Evolutionary conservation across 2,329 filamentous ascomycete species (phyloP), one percentile per base, ranked within the genome.

Genomic region (Colletotrichum sp.): DNA sequence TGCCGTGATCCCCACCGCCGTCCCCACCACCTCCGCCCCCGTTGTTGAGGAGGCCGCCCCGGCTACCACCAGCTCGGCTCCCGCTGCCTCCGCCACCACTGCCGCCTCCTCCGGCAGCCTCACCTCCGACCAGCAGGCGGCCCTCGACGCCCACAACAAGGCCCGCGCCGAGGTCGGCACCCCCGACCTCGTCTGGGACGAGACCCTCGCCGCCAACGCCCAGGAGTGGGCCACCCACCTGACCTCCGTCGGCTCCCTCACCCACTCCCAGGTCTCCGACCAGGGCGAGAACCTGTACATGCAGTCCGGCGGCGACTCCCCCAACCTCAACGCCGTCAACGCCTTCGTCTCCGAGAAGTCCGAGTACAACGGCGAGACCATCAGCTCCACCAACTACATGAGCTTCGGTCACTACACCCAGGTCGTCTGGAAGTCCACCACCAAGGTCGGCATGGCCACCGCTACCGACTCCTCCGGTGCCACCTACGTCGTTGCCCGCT

Each of bases 401-500:
- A 44, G 55, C 7, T 82, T 82, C 69, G 81, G 81, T 0, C 81
- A 82, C 69, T 82, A 83, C 57, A 82, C 84, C 34, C 82, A 85
- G 69, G 75, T 75, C 32, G 78, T 85, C 39, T 85, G 83, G 83
- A 81, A 81, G 57, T 76, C 63, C 2, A 81, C 82, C 18, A 83
- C 77, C 63, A 82, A 81, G 65, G 68, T 85, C 8, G 84, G 83
- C 9, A 81, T 85, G 28, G 82, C 82, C 6, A 67, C 79, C 3
- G 82, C 80, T 4, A 79, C 71, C 24, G 78, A 80, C 13, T 67
- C 78, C 15, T 81, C 80, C 18, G 83, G 84, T 1, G 80, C 75
- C 6, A 76, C 75, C 62, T 85, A 81, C 69, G 81, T 81, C 1
- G 84, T 85, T 30, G 84, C 79, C 24, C 80, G 84, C 39, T 85